Base-by-base conservation (phyloP, 2,329 filamentous ascomycete species). In the Balansia obtecta region DNA sequence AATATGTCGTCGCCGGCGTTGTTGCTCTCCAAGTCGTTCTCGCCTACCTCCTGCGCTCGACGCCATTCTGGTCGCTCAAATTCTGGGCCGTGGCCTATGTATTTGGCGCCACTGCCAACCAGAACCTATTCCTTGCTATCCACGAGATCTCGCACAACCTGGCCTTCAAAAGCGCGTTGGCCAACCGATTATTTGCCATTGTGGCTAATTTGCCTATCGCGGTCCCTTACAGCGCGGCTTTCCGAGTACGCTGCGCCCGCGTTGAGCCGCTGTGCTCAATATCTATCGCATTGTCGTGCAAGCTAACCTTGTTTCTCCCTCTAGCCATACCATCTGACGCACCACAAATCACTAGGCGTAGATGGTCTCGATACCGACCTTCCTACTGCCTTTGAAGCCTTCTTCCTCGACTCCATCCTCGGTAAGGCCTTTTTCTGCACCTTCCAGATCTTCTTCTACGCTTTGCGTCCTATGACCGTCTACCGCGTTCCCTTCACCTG, bases 341-440 rank as follows among this genome's bases (percentile, higher is more conserved):
- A 98, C 71, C 93, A 98, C 79, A 98, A 98, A 74, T 95, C 90
- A 38, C 85, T 98, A 48, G 93, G 93, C 54, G 91, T 98, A 47
- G 88, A 95, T 61, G 93, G 93, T 51, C 80, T 98, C 42, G 93
- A 98, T 67, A 95, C 91, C 43, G 93, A 98, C 64, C 83, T 98
- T 30, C 93, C 93, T 22, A 97, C 93, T 16, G 82, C 87, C 46
- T 69, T 96, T 47, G 93, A 98, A 72, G 91, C 89, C 55, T 71
- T 95, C 64, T 85, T 98, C 66, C 83, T 98, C 61, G 87, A 98
- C 73, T 96, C 89, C 8, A 83, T 98, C 60, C 80, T 91, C 16
- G 93, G 93, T 66, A 98, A 98, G 71, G 85, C 93, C 57, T 98
- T 98, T 75, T 98, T 98, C 78, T 91, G 86, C 72, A 98, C 93